A percentile compares a stretch with the other conserved stretches of the same genome.
phyloP scores from a whole-genome alignment of 768 basidiomycete species.

The Kwoniella sp. region DNA sequence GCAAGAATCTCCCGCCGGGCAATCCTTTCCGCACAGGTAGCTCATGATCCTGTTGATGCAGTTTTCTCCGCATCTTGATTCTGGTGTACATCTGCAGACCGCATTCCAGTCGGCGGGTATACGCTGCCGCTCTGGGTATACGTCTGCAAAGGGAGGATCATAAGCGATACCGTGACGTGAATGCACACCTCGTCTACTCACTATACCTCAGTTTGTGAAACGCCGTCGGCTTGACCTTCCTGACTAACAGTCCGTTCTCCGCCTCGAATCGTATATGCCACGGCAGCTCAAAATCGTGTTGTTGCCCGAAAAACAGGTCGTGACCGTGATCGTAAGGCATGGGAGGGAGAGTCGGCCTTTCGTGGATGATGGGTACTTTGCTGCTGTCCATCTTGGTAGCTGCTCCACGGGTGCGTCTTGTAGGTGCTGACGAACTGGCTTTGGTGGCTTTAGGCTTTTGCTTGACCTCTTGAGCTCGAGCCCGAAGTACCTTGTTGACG shows the following conservation, averaged over 20 bases:
- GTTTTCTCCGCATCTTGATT: constrained; percentile 43
- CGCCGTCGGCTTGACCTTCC: constrained; percentile 34
- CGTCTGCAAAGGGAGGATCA: constrained; percentile 14
- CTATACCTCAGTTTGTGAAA: constrained; percentile 33
- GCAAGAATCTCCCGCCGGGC: constrained; percentile 47
- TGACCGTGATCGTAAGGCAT: constrained; percentile 37
- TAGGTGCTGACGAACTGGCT: neutral
- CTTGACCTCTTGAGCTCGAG: constrained; percentile 2
- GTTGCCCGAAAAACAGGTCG: constrained; percentile 31
- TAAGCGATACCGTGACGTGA: neutral
- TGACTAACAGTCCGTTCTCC: constrained; percentile 32
- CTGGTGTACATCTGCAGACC: constrained; percentile 45
- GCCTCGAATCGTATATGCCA: constrained; percentile 40
- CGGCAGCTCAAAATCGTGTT: constrained; percentile 41
- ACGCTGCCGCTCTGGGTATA: constrained; percentile 34
- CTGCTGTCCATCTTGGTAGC: neutral
- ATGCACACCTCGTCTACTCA: constrained; percentile 16
- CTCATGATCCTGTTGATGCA: constrained; percentile 52
- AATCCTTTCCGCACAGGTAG: constrained; percentile 51
- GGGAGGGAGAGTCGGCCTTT: constrained; percentile 31
- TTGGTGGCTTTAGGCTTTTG: neutral
- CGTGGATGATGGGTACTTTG: neutral
- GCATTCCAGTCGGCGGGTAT: constrained; percentile 19
- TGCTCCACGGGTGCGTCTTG: neutral
- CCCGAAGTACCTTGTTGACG: constrained; percentile 17